phyloP scores from a whole-genome alignment of 2,329 filamentous ascomycete species.

The Pezizomycotina sp. region DNA sequence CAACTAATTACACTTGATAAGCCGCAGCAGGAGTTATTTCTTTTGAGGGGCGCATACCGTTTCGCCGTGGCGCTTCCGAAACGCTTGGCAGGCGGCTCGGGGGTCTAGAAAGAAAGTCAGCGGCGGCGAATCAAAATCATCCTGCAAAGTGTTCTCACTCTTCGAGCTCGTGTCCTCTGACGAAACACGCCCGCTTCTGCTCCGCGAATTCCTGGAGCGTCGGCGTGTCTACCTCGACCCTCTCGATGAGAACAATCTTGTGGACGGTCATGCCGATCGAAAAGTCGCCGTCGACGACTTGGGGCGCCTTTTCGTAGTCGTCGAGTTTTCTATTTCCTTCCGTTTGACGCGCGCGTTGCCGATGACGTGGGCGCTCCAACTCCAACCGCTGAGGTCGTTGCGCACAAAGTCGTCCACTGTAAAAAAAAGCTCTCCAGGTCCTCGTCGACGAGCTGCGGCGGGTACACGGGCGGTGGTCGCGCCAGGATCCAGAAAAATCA shows the following conservation, averaged over 20 bases:
- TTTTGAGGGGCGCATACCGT: too few species aligned
- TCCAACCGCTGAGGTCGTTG: slow-evolving; percentile 12
- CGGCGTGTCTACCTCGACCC: slow-evolving; percentile 12
- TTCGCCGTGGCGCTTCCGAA: too few species aligned
- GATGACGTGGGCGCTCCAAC: slow-evolving; percentile 18
- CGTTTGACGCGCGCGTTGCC: slow-evolving; percentile 16
- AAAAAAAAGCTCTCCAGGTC: slow-evolving; percentile 19
- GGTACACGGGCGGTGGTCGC: slow-evolving; percentile 15
- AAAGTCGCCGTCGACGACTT: slow-evolving; percentile 16
- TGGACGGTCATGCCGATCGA: slow-evolving; percentile 19
- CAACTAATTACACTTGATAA: too few species aligned
- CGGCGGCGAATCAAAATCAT: background rate
- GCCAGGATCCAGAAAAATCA: slow-evolving; percentile 18
- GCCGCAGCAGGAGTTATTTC: too few species aligned
- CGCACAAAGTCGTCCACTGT: slow-evolving; percentile 19
- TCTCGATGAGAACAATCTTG: slow-evolving; percentile 19
- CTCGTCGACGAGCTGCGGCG: slow-evolving; percentile 18
- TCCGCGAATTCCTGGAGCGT: slow-evolving; percentile 15
- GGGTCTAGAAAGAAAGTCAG: background rate
- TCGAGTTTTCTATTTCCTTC: slow-evolving; percentile 15
- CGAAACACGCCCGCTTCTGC: slow-evolving; percentile 15
- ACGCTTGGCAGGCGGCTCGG: too few species aligned
- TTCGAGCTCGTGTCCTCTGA: slow-evolving; percentile 17
- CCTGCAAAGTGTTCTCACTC: too few species aligned
- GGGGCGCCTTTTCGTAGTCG: slow-evolving; percentile 11